Percentiles rank a stretch among this genome's conserved stretches.
phyloP scores from a whole-genome alignment of 2,329 filamentous ascomycete genomes.

The Fusarium austroafricanum region DNA sequence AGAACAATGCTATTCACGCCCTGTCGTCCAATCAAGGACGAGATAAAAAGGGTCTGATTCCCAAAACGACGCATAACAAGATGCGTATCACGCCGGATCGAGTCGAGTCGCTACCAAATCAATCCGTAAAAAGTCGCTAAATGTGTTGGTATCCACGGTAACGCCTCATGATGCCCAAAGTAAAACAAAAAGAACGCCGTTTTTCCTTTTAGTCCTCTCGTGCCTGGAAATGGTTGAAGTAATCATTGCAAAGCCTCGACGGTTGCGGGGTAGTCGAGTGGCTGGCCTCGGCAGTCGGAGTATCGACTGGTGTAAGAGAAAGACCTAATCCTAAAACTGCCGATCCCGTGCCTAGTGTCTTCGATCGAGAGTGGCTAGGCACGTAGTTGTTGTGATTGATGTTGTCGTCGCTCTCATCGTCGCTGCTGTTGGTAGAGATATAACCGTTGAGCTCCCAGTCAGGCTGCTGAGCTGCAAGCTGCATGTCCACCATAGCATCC shows the following conservation, averaged over 20 bases:
- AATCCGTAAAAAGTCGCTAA: constrained; percentile 36
- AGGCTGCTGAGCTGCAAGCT: constrained; percentile 61
- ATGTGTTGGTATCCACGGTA: constrained; percentile 39
- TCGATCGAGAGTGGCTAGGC: constrained; percentile 51
- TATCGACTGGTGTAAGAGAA: constrained; percentile 45
- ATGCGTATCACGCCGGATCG: constrained; percentile 37
- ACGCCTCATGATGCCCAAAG: constrained; percentile 37
- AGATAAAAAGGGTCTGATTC: constrained; percentile 24
- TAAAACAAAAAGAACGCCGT: constrained; percentile 34
- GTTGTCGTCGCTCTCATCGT: constrained; percentile 45
- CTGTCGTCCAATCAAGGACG: constrained; percentile 7
- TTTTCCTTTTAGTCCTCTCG: constrained; percentile 29
- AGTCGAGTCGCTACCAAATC: constrained; percentile 35
- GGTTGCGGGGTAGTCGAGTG: constrained; percentile 36
- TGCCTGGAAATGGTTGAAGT: constrained; percentile 43
- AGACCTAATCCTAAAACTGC: constrained; percentile 42
- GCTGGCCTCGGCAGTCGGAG: constrained; percentile 31
- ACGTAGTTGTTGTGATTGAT: constrained; percentile 41
- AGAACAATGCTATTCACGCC: constrained; percentile 28
- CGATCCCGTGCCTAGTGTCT: constrained; percentile 47
- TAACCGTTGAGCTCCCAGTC: constrained; percentile 45
- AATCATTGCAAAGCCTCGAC: constrained; percentile 37
- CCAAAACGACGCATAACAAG: constrained; percentile 30
- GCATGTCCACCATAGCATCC: constrained; percentile 72
- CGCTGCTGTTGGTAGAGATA: constrained; percentile 47